Conservation (phyloP, 2,329 filamentous ascomycete genomes). For the Exophiala sp. region DNA sequence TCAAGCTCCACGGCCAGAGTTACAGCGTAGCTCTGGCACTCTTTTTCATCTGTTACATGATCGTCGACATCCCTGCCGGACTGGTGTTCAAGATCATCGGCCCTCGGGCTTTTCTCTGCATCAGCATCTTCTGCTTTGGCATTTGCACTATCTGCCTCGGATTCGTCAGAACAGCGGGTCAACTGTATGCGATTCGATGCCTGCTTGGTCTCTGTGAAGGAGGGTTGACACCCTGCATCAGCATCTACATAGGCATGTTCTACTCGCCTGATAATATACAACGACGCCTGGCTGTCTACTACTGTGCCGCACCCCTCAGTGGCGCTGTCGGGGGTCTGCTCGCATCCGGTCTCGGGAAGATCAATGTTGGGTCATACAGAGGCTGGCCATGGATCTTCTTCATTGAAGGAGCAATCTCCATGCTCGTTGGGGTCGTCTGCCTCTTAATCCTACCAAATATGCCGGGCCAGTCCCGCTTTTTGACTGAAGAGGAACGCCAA, state of each 20-base stretch:
- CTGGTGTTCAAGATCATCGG: conserved; percentile 17
- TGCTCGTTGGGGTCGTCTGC: not conserved
- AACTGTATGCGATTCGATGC: conserved; percentile 60
- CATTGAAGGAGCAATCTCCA: conserved; percentile 3
- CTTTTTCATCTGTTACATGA: conserved; percentile 13
- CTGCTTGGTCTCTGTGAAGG: conserved; percentile 63
- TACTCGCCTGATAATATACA: conserved; percentile 61
- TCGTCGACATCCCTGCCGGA: conserved; percentile 12
- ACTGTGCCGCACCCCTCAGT: conserved; percentile 63
- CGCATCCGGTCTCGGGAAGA: conserved; percentile 52
- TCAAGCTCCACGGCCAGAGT: conserved; percentile 29
- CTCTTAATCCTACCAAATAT: not conserved
- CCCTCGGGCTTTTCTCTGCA: conserved; percentile 3
- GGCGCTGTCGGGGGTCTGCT: conserved; percentile 57
- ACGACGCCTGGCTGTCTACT: conserved; percentile 64
- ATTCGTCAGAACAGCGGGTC: conserved; percentile 34
- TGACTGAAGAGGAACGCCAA: not conserved
- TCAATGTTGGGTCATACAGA: conserved; percentile 5
- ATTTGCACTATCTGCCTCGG: conserved; percentile 54
- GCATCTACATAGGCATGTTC: conserved; percentile 62
- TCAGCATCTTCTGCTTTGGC: conserved; percentile 52
- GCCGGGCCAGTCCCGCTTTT: not conserved
- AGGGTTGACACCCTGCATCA: conserved; percentile 63
- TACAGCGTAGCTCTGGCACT: conserved; percentile 1
- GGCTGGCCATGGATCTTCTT: conserved; percentile 43